Conservation (phyloP, 2,329 filamentous ascomycete species). For the Capronia americana region DNA sequence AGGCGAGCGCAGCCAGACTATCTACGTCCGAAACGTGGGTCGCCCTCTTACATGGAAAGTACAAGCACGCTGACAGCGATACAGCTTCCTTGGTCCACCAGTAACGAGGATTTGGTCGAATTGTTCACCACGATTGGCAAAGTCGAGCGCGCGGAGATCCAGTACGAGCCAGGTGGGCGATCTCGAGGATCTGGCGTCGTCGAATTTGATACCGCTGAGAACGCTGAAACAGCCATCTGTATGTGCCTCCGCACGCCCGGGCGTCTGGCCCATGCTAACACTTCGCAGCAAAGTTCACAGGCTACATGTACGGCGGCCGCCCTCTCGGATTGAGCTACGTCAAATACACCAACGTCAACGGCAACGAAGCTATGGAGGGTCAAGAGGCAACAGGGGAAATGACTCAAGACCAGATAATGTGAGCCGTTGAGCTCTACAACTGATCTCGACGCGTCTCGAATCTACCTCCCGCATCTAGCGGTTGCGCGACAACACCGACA, state of each 20-base stretch:
- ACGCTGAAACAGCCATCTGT: slow-evolving; percentile 88
- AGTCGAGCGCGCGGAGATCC: slow-evolving; percentile 97
- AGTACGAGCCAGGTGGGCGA: slow-evolving; percentile 95
- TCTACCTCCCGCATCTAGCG: not conserved
- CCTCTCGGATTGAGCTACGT: slow-evolving; percentile 92
- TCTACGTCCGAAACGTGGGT: slow-evolving; percentile 97
- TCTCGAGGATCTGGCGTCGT: slow-evolving; percentile 97
- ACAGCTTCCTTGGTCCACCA: slow-evolving; percentile 97
- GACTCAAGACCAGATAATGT: slow-evolving; percentile 99
- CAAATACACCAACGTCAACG: slow-evolving; percentile 79
- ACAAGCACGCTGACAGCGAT: slow-evolving; percentile 39
- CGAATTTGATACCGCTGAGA: slow-evolving; percentile 81
- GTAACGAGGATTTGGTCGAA: slow-evolving; percentile 95
- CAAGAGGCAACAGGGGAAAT: slow-evolving; percentile 71
- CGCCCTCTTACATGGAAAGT: slow-evolving; percentile 1
- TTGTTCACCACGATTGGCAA: slow-evolving; percentile 98
- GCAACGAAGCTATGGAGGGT: slow-evolving; percentile 79
- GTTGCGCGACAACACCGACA: not conserved
- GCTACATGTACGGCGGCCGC: slow-evolving; percentile 95
- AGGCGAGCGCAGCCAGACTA: slow-evolving; percentile 79
- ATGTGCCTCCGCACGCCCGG: slow-evolving; percentile 28
- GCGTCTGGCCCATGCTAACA: slow-evolving; percentile 13
- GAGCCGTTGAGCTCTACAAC: slow-evolving; percentile 11
- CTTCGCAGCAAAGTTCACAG: slow-evolving; percentile 82
- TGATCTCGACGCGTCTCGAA: not conserved